phyloP scores from a whole-genome alignment of 2,329 filamentous ascomycete species.

The Metarhizium humberi region DNA sequence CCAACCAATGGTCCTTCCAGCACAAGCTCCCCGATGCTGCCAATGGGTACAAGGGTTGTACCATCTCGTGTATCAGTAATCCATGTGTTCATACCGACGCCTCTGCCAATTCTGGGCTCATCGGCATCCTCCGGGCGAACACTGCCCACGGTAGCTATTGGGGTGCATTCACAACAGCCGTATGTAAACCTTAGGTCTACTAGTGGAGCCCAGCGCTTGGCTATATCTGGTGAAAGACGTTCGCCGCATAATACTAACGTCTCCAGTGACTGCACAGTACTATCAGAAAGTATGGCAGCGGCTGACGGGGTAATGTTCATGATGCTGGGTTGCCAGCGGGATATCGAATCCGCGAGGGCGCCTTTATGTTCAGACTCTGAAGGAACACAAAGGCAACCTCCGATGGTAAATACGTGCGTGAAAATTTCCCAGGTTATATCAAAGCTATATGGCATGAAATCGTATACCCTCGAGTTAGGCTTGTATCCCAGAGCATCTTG shows the following conservation, averaged over 20 bases:
- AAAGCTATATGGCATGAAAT: constrained; percentile 4
- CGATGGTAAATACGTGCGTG: neutral
- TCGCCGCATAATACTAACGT: neutral
- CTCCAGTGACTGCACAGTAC: neutral
- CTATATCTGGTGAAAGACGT: neutral
- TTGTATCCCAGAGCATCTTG: constrained; percentile 1
- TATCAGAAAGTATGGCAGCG: neutral
- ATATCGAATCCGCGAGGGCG: neutral
- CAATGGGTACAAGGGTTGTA: constrained; percentile 10
- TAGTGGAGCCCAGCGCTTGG: neutral
- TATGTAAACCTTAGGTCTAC: constrained; percentile 1
- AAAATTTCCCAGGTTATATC: neutral
- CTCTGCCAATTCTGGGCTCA: constrained; percentile 5
- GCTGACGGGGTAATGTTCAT: neutral
- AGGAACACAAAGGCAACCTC: constrained; percentile 1
- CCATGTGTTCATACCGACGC: constrained; percentile 10
- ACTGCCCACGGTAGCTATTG: neutral
- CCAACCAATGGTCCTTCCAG: constrained; percentile 17
- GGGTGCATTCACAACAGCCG: neutral
- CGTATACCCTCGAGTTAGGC: constrained; percentile 5
- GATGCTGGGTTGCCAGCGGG: constrained; percentile 1
- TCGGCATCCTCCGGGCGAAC: neutral
- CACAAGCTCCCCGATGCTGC: constrained; percentile 16
- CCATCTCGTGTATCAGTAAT: constrained; percentile 11
- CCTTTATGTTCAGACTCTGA: neutral